Base-by-base conservation (phyloP, 108 stramenopile species). In the Fragilaria radians region DNA sequence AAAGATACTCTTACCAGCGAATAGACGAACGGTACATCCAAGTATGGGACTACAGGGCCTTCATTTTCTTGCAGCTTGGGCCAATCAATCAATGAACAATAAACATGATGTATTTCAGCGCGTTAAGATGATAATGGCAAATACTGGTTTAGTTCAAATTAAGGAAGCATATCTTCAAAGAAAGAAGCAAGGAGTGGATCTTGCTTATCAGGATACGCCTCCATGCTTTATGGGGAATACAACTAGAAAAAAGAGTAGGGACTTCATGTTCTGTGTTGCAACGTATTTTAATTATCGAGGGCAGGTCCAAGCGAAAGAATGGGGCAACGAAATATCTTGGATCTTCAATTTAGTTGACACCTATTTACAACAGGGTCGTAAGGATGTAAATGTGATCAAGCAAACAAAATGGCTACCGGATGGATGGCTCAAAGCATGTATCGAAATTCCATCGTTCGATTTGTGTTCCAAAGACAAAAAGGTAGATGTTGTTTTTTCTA, bases 391-490 rank as follows among this genome's bases (percentile, higher is more conserved):
- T 30, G 27, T 42, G 29, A 31, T 34, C 9, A 28, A 23, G 14
- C 31, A 54, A 51, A 21, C 33, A 21, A 67, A 55, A 25, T 74
- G 73, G 73, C 55, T 53, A 5, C 66, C 73, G 22, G 61, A 57
- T 60, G 55, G 61, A 22, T 74, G 73, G 73, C 46, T 68, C n/a
- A 62, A 67, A 64, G 73, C 62, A 28, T 34, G 49, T 1, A 66
- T 74, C n/a, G 58, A 67, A 22, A 48, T 67, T 48, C 66, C 57
- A 11, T 5, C 23, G 17, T 51, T 51, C 50, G 7, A 9, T 19
- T 25, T 25, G 17, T 51, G 17, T 5, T 3, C 1, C 3, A 26
- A 52, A 26, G 52, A 3, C 3, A 26, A 26, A 3, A 18, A 23
- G 18, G 52, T 27, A 2, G 52, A 52, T 27, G 22, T 23, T 18